These are phyloP conservation scores for Babesia bovis DNA, from an alignment of 169 alveolate genomes.

Conservation along the genomic window DNA sequence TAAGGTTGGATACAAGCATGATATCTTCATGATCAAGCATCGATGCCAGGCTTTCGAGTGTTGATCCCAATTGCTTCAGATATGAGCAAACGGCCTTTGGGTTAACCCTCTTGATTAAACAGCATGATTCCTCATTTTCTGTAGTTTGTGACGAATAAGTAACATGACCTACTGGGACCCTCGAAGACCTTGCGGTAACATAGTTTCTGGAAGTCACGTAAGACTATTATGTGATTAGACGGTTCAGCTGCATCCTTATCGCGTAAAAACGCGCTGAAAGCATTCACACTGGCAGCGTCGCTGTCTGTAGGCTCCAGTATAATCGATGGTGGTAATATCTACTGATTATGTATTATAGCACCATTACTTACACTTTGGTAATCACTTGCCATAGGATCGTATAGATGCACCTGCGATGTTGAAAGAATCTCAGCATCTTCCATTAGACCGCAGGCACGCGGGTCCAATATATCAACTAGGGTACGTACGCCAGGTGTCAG, in stretches of 20 bases:
- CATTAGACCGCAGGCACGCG: background rate
- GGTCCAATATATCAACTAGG: background rate
- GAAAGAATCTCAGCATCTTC: background rate
- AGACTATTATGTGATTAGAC: conserved; percentile 3
- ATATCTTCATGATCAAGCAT: conserved; percentile 14
- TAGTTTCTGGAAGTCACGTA: conserved; percentile 24
- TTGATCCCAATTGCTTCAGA: background rate
- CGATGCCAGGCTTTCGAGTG: background rate
- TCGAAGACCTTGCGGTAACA: conserved; percentile 9
- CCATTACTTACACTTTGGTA: conserved; percentile 1
- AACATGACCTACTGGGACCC: background rate
- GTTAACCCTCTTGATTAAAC: conserved; percentile 9
- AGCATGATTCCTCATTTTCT: background rate
- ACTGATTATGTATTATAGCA: background rate
- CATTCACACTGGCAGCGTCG: conserved; percentile 1
- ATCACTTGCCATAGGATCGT: conserved; percentile 15
- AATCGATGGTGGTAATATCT: background rate
- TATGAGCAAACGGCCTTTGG: conserved; percentile 4
- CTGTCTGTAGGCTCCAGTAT: background rate
- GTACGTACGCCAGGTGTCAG: background rate
- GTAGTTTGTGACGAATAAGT: background rate
- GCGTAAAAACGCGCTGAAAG: background rate
- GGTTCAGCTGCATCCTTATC: background rate
- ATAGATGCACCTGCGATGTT: background rate
- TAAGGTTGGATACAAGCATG: conserved; percentile 13